Conservation (phyloP, 768 basidiomycete genomes). For the Podaxis pistillaris region DNA sequence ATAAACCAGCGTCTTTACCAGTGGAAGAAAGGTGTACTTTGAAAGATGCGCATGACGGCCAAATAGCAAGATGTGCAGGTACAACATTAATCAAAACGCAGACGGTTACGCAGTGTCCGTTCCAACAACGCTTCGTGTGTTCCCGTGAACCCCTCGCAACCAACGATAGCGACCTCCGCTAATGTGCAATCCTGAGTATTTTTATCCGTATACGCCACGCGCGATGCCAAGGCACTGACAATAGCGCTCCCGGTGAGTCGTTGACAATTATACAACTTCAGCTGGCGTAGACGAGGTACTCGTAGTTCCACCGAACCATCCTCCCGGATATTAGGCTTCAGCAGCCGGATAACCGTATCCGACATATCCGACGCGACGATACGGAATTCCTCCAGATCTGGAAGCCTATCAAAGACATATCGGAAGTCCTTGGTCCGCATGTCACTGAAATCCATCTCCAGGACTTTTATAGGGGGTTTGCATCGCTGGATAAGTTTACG, state of each 20-base stretch:
- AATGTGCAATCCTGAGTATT: slow-evolving; percentile 23
- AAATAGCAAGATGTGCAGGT: not conserved
- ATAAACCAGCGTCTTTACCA: not conserved
- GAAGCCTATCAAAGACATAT: slow-evolving; percentile 61
- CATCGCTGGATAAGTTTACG: slow-evolving; percentile 61
- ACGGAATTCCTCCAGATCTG: slow-evolving; percentile 56
- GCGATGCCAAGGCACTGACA: slow-evolving; percentile 47
- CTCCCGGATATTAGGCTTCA: slow-evolving; percentile 39
- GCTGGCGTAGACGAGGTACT: slow-evolving; percentile 50
- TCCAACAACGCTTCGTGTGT: slow-evolving; percentile 1
- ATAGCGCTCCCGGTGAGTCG: slow-evolving; percentile 58
- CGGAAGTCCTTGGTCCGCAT: slow-evolving; percentile 81
- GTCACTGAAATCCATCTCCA: slow-evolving; percentile 81
- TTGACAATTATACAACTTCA: slow-evolving; percentile 63
- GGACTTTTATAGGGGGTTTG: slow-evolving; percentile 58
- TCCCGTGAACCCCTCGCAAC: slow-evolving; percentile 34
- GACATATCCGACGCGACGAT: slow-evolving; percentile 85
- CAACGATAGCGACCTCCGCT: slow-evolving; percentile 35
- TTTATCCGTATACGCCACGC: slow-evolving; percentile 41
- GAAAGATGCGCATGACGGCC: not conserved
- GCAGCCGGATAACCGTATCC: slow-evolving; percentile 60
- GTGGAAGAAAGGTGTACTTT: not conserved
- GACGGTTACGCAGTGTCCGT: slow-evolving; percentile 9
- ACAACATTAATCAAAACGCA: slow-evolving; percentile 2
- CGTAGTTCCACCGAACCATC: slow-evolving; percentile 35